phyloP scores from a whole-genome alignment of 148 eudicot species.

The Pouteria glomerata region DNA sequence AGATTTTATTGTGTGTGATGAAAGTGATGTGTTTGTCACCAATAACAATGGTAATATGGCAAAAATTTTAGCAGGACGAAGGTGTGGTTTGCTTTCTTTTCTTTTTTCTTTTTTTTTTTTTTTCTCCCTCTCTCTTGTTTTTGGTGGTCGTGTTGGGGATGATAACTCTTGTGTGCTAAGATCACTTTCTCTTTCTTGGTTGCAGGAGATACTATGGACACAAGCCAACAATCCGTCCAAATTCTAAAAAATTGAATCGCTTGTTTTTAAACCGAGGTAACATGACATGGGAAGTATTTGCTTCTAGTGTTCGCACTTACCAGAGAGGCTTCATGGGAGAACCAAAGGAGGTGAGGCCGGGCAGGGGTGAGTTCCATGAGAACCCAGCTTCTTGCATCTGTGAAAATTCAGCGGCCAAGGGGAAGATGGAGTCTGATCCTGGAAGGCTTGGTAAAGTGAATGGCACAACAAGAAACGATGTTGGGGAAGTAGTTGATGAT shows the following conservation, averaged over 20 bases:
- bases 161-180: background rate
- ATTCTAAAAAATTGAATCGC: conserved; percentile 73
- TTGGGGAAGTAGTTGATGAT: conserved; percentile 39
- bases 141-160: background rate
- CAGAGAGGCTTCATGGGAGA: conserved; percentile 94
- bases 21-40: conserved; percentile 95
- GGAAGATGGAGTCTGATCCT: conserved; percentile 32
- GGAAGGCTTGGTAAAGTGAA: conserved; percentile 36
- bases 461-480: conserved; percentile 27
- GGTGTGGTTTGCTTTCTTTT: conserved; percentile 37
- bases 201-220: conserved; percentile 95
- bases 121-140: background rate
- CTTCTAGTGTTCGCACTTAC: conserved; percentile 47
- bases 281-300: conserved; percentile 90
- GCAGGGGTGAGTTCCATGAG: conserved; percentile 92
- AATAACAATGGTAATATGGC: conserved; percentile 99
- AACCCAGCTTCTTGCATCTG: conserved; percentile 92
- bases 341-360: conserved; percentile 83
- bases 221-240: conserved; percentile 96
- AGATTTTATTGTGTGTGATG: conserved; percentile 95
- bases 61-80: conserved; percentile 89
- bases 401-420: conserved; percentile 64
- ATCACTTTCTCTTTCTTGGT: background rate
- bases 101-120: background rate
- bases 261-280: conserved; percentile 58